Percentiles rank a stretch among this genome's conserved stretches.
These are phyloP conservation scores for Tricholoma hemisulphureum DNA, from an alignment of 768 basidiomycete species.

Conservation along the genomic window DNA sequence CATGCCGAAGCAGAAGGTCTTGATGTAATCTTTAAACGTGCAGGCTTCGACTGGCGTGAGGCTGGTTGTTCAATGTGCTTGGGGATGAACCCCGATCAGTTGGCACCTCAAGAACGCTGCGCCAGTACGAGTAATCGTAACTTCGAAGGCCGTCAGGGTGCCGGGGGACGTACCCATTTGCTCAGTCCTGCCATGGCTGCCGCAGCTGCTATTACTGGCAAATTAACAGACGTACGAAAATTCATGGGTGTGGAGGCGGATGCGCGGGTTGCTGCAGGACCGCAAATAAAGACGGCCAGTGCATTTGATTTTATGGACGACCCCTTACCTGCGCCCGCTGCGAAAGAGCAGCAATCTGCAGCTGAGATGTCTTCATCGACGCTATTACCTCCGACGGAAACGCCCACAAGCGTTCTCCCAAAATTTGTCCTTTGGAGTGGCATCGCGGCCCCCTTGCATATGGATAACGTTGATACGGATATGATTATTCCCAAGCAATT, in stretches of 20 bases:
- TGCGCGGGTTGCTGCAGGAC: slow-evolving; percentile 40
- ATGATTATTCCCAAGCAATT: slow-evolving; percentile 95
- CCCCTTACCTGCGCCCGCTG: slow-evolving; percentile 55
- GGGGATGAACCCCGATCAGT: slow-evolving; percentile 93
- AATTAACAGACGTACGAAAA: slow-evolving; percentile 82
- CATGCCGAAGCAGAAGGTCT: slow-evolving; percentile 90
- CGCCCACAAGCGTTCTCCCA: slow-evolving; percentile 47
- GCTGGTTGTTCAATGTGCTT: slow-evolving; percentile 96
- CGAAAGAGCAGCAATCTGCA: slow-evolving; percentile 33
- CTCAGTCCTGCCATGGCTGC: slow-evolving; percentile 92
- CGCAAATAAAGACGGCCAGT: slow-evolving; percentile 67
- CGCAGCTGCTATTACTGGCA: slow-evolving; percentile 84
- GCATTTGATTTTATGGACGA: slow-evolving; percentile 78
- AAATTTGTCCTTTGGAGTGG: slow-evolving; percentile 74
- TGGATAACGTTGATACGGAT: slow-evolving; percentile 88
- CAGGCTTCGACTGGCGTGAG: slow-evolving; percentile 94
- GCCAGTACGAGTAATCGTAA: slow-evolving; percentile 93
- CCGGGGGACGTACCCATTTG: slow-evolving; percentile 87
- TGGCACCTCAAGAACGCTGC: slow-evolving; percentile 79
- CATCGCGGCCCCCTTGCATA: slow-evolving; percentile 75
- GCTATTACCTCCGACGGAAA: slow-evolving; percentile 39
- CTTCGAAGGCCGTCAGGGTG: slow-evolving; percentile 87
- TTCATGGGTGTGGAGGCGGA: slow-evolving; percentile 51
- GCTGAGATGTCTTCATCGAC: slow-evolving; percentile 21
- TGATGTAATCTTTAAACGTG: slow-evolving; percentile 81